Conservation (phyloP, 805 yeast species). For the Starmera quercuum region DNA sequence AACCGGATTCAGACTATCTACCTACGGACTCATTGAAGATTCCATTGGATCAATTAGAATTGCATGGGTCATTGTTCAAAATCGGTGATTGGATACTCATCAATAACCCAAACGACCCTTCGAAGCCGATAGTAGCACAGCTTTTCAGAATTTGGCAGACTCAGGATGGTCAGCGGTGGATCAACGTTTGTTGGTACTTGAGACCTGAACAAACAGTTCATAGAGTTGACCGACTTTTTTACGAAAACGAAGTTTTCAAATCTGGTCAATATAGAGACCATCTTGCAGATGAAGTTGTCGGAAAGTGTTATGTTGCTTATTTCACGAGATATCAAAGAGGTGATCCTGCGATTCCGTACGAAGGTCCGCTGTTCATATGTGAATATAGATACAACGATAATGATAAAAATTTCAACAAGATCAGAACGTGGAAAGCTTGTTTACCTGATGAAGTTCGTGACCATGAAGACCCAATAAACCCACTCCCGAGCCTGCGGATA, state of each 20-base stretch:
- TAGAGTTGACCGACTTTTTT: slow-evolving; percentile 79
- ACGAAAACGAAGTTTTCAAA: slow-evolving; percentile 91
- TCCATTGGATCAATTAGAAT: slow-evolving; percentile 73
- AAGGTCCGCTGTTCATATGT: slow-evolving; percentile 85
- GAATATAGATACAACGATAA: slow-evolving; percentile 90
- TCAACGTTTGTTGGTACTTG: slow-evolving; percentile 96
- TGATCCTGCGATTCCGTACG: slow-evolving; percentile 74
- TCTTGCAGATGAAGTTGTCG: slow-evolving; percentile 77
- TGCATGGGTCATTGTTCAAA: slow-evolving; percentile 62
- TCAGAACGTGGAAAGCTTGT: slow-evolving; percentile 98
- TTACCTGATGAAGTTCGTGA: slow-evolving; percentile 94
- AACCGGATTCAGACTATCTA: slow-evolving; percentile 74
- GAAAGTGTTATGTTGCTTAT: slow-evolving; percentile 91
- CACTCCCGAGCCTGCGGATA: slow-evolving; percentile 59
- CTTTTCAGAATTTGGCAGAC: slow-evolving; percentile 87
- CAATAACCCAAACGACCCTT: slow-evolving; percentile 78
- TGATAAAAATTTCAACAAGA: slow-evolving; percentile 86
- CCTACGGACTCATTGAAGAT: slow-evolving; percentile 49
- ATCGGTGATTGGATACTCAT: slow-evolving; percentile 96
- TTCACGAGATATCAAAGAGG: slow-evolving; percentile 94
- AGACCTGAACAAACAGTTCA: slow-evolving; percentile 98
- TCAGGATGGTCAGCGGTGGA: slow-evolving; percentile 75
- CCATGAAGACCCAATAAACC: slow-evolving; percentile 69
- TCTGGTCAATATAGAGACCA: slow-evolving; percentile 97
- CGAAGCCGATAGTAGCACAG: slow-evolving; percentile 90